Percentiles rank a stretch among this genome's conserved stretches.
These are phyloP conservation scores for Furcasterigmium furcatum DNA, from an alignment of 2,329 filamentous ascomycete species.

Conservation along the genomic window DNA sequence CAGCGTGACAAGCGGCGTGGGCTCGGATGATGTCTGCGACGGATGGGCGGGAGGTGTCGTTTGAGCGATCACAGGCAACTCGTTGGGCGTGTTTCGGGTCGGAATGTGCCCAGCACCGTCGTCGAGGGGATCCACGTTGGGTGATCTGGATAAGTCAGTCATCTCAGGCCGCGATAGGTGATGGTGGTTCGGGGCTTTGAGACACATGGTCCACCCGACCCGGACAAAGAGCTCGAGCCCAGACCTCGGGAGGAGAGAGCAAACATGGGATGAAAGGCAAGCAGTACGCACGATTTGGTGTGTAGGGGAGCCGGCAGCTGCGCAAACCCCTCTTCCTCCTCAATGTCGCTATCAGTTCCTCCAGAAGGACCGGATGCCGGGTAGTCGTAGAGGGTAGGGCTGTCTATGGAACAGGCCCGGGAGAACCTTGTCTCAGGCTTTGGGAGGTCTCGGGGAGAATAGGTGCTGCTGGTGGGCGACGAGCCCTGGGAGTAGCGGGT, in stretches of 20 bases:
- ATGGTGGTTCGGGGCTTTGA: neutral
- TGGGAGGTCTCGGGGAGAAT: slow-evolving; percentile 34
- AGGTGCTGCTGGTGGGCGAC: slow-evolving; percentile 21
- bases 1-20: slow-evolving; percentile 35
- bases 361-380: slow-evolving; percentile 21
- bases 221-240: neutral
- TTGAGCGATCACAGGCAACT: slow-evolving; percentile 40
- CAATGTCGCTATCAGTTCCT: neutral
- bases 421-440: slow-evolving; percentile 51
- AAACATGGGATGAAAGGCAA: neutral
- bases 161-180: slow-evolving; percentile 5
- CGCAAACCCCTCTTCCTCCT: neutral
- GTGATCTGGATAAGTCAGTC: slow-evolving; percentile 23
- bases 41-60: slow-evolving; percentile 36
- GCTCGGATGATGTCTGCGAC: slow-evolving; percentile 37
- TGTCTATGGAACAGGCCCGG: slow-evolving; percentile 55
- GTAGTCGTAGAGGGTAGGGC: slow-evolving; percentile 61
- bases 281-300: neutral
- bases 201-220: neutral
- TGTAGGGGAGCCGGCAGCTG: neutral
- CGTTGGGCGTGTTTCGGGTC: slow-evolving; percentile 34
- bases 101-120: slow-evolving; percentile 17
- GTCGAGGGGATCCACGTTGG: slow-evolving; percentile 10
- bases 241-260: neutral
- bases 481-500: slow-evolving; percentile 28